Evolutionary conservation across 1,284 basidiomycete species (phyloP).

Genomic region (Coniferiporia weirii): DNA sequence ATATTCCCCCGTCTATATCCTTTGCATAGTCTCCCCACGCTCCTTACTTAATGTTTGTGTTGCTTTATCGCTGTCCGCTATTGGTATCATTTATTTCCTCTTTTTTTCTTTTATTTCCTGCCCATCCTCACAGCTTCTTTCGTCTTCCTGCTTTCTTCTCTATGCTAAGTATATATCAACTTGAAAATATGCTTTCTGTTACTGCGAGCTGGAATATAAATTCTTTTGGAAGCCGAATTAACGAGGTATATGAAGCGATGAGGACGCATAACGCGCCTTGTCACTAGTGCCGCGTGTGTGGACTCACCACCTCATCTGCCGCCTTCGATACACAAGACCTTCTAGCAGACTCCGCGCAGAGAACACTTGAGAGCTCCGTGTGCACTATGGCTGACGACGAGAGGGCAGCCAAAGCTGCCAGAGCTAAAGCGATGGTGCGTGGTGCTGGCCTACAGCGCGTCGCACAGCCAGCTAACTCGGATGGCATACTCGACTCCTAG

Average conservation of each 20-base stretch:
- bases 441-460: conserved; percentile 12
- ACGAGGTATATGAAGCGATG: neutral
- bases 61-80: conserved; percentile 22
- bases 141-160: conserved; percentile 17
- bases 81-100: conserved; percentile 44
- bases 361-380: neutral
- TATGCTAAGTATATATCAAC: conserved; percentile 16
- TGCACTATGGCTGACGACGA: conserved; percentile 62
- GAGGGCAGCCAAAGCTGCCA: conserved; percentile 70
- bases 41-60: conserved; percentile 24
- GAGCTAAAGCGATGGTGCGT: conserved; percentile 71
- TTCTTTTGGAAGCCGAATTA: neutral
- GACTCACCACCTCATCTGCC: neutral
- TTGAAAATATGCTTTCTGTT: conserved; percentile 4
- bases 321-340: neutral
- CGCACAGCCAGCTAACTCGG: conserved; percentile 16
- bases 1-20: conserved; percentile 5
- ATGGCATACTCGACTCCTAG: conserved; percentile 30
- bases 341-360: neutral
- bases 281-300: neutral
- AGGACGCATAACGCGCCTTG: neutral
- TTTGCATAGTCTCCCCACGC: conserved; percentile 14
- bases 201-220: conserved; percentile 3
- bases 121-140: conserved; percentile 22
- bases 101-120: conserved; percentile 34